Evolutionary conservation across 352 stramenopile species (phyloP), one percentile per base, ranked within the genome.

Genomic region (Phytophthora podocarpi): DNA sequence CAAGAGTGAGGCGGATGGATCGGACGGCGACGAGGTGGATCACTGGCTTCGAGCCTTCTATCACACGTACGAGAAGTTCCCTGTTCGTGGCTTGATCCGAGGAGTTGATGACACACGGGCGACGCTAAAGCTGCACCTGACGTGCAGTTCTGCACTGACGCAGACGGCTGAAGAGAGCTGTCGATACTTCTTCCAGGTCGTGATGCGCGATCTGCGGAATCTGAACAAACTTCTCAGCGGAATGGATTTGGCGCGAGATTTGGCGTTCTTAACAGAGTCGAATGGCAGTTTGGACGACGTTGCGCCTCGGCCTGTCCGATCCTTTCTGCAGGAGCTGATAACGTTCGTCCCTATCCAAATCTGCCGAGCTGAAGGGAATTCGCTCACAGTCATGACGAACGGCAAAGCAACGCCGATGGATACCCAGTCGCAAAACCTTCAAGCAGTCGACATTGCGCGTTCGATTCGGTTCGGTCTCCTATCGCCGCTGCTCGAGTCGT

Each of bases 271-370:
- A 3, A 47, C 36, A 0, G 9, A 56, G 11, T 52, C 34, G 6
- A 43, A 34, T 40, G 6, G 9, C 49, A 23, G 5, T 5, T 53
- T 55, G n/a, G 18, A n/a, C n/a, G 6, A 35, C 2, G 9, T 67
- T 31, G 23, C 35, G 21, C 10, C 30, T 9, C 51, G 37, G 28
- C 13, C 57, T 2, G 11, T 66, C 13, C 52, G 53, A 23, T 45
- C 18, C 18, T 70, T 76, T 45, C 36, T 76, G 1, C 46, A 67
- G 13, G 35, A 72, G 21, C 15, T 90, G 3, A 43, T 91, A 7
- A 91, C 82, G 1, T 90, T 92, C 45, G 81, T 94, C 3, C 85
- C 85, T 0, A 62, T 92, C 4, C 85, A 91, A 52, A 90, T 94
- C 11, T 94, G 85, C 20, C 76, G 85, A 2, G 81, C 85, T 0